These are phyloP conservation scores for Clonostachys chloroleuca DNA, from an alignment of 2,329 filamentous ascomycete genomes.

Conservation along the genomic window DNA sequence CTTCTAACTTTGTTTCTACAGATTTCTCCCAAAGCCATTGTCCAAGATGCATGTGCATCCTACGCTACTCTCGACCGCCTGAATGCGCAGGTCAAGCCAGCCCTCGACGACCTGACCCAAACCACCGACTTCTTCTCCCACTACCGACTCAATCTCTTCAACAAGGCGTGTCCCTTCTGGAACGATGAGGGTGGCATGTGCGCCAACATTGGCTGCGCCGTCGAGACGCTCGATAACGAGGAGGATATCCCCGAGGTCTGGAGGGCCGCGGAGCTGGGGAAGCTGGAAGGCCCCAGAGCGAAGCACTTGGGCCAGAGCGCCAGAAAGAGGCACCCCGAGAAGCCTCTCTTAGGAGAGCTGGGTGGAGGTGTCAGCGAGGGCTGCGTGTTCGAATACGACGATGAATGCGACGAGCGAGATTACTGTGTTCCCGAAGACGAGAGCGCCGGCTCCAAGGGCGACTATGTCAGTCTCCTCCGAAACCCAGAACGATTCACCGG, in stretches of 20 bases:
- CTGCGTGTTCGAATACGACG: slow-evolving; percentile 95
- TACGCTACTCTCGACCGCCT: slow-evolving; percentile 85
- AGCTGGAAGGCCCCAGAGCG: slow-evolving; percentile 87
- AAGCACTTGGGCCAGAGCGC: slow-evolving; percentile 75
- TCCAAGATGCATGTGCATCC: slow-evolving; percentile 91
- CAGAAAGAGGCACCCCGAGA: slow-evolving; percentile 65
- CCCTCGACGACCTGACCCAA: slow-evolving; percentile 74
- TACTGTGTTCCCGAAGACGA: slow-evolving; percentile 97
- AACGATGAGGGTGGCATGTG: slow-evolving; percentile 89
- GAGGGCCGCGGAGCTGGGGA: slow-evolving; percentile 87
- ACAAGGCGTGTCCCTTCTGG: slow-evolving; percentile 96
- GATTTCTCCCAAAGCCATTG: slow-evolving; percentile 85
- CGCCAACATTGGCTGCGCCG: slow-evolving; percentile 93
- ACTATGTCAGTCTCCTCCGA: slow-evolving; percentile 90
- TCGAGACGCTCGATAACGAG: slow-evolving; percentile 92
- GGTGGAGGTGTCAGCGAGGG: slow-evolving; percentile 89
- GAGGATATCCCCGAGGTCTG: slow-evolving; percentile 89
- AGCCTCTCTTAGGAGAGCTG: slow-evolving; percentile 75
- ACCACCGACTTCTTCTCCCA: slow-evolving; percentile 97
- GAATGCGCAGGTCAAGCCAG: slow-evolving; percentile 72
- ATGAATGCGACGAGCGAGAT: slow-evolving; percentile 93
- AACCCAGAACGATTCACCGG: slow-evolving; percentile 97
- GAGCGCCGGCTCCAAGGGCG: slow-evolving; percentile 77
- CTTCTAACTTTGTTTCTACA: slow-evolving; percentile 28
- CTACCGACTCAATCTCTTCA: slow-evolving; percentile 91